Conservation (phyloP, 345 rosid species). For the Geranium brycei region DNA sequence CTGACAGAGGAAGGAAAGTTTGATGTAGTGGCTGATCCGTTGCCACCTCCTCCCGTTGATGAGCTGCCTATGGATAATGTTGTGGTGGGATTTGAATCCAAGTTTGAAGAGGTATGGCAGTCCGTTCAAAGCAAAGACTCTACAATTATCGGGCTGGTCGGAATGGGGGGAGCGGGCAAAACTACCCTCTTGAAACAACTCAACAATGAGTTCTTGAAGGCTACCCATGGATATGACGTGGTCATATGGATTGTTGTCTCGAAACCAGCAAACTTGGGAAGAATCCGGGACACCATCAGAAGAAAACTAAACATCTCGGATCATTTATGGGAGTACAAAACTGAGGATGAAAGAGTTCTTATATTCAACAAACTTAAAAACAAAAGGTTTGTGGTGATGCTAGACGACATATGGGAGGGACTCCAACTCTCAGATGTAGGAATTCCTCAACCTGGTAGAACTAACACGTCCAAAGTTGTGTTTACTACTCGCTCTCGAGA, state of each 20-base stretch:
- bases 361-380: neutral
- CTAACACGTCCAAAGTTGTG: conserved; percentile 11
- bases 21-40: neutral
- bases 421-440: conserved; percentile 8
- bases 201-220: neutral
- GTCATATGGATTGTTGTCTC: too few relatives aligned
- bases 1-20: neutral
- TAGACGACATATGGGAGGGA: conserved; percentile 15
- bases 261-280: too few relatives aligned
- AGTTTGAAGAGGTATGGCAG: neutral
- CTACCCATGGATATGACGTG: too few relatives aligned
- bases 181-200: conserved; percentile 11
- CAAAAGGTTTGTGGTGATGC: conserved; percentile 10
- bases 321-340: neutral
- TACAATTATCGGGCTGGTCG: conserved; percentile 7
- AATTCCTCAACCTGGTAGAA: conserved; percentile 1
- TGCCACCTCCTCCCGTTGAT: neutral
- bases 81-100: conserved; percentile 1
- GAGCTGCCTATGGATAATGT: neutral
- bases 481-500: conserved; percentile 11
- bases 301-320: neutral
- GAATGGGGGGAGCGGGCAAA: conserved; percentile 6
- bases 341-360: conserved; percentile 1
- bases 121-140: neutral
- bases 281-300: too few relatives aligned